Evolutionary conservation across 495 filamentous ascomycete genomes (phyloP).

Genomic region (Entonaema liquescens): DNA sequence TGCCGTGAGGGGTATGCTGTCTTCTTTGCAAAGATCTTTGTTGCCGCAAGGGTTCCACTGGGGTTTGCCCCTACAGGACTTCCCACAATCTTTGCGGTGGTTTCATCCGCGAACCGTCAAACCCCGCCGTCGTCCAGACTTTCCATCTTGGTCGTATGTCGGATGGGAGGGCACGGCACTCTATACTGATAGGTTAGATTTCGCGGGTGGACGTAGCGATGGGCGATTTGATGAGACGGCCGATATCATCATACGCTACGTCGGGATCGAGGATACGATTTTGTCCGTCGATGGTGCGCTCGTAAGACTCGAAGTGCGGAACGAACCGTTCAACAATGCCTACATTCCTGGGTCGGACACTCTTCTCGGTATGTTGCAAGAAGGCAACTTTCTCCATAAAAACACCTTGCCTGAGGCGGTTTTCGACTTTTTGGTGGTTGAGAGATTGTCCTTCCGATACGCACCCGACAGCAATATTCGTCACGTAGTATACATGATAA

Average conservation of each 20-base stretch:
- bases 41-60: not conserved
- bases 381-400: not conserved
- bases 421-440: not conserved
- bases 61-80: not conserved
- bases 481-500: not conserved
- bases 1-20: not conserved
- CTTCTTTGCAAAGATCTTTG: not conserved
- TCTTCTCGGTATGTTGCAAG: not conserved
- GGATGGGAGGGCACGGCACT: not conserved
- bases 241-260: not conserved
- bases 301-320: not conserved
- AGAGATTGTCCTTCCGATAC: not conserved
- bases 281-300: not conserved
- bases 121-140: not conserved
- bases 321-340: not conserved
- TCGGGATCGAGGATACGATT: not conserved
- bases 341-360: not conserved
- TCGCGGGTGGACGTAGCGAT: not conserved
- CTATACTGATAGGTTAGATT: not conserved
- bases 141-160: not conserved
- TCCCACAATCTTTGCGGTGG: not conserved
- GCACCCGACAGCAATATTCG: not conserved
- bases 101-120: not conserved
- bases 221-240: not conserved
- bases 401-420: not conserved